Evolutionary conservation across 495 filamentous ascomycete genomes (phyloP), one percentile per base, ranked within the genome.

Genomic region (Friedmanniomyces endolithicus): DNA sequence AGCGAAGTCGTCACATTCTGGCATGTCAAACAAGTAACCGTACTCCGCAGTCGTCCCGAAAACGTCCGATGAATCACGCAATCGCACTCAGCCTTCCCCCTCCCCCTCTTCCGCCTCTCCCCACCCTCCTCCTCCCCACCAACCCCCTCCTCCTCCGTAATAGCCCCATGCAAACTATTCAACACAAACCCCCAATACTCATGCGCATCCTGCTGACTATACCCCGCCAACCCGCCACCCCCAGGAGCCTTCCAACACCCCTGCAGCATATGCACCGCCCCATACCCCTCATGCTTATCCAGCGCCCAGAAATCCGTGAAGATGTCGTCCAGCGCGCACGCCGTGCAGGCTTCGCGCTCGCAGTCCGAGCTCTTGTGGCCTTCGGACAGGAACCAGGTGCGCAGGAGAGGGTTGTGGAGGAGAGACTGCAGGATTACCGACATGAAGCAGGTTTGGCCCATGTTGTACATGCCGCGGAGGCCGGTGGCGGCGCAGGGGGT

Each of bases 111-210:
- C 2, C 19, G 23, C 1, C 16, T 52, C 6, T 23, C 46, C 12
- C 19, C 49, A 20, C 44, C 44, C 9, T 27, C 44, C n/a, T 56
- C 53, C 11, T 54, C 50, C 23, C 55, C 57, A 7, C 60, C 63
- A 31, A 9, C 27, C 3, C 27, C 27, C 29, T 75, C 75, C 29
- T 75, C 75, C 50, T 54, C 47, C 3, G 50, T 61, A 63, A 83
- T 85, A 45, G 79, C 78, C 55, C 78, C 73, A 53, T 95, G 89
- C 1, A 96, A 77, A 63, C 88, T 81, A 68, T 94, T 88, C 34
- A 90, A 81, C 4, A 96, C 75, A 64, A 94, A 94, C 65, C 92
- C 86, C 71, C 94, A 88, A 68, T 90, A 96, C 64, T 96, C 90
- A 66, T 96, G 89, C 1, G 89, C 88, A 65, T 96, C 90, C 70